phyloP scores from a whole-genome alignment of 2,329 filamentous ascomycete species.

The Talaromyces funiculosus region DNA sequence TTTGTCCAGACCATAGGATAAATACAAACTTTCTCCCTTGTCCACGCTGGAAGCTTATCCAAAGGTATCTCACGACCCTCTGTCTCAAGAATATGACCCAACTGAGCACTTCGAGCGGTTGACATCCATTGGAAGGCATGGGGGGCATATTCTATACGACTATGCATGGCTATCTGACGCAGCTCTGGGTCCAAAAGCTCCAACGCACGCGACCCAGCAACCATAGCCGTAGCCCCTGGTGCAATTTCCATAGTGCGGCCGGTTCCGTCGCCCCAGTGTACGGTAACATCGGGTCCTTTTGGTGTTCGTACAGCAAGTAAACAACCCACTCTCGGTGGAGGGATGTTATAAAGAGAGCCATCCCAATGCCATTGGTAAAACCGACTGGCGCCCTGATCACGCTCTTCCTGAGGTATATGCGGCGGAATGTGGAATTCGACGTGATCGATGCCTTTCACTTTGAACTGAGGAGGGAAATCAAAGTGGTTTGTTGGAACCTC shows the following conservation, averaged over 20 bases:
- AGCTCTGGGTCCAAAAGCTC: conserved; percentile 25
- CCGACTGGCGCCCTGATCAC: conserved; percentile 28
- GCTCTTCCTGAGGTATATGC: conserved; percentile 30
- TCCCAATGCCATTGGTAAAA: conserved; percentile 38
- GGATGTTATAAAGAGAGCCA: conserved; percentile 31
- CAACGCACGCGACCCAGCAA: conserved; percentile 23
- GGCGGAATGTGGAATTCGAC: conserved; percentile 36
- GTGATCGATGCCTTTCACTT: conserved; percentile 36
- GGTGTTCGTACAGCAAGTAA: conserved; percentile 32
- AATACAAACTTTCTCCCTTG: conserved; percentile 26
- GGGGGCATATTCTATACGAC: conserved; percentile 33
- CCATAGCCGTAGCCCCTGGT: conserved; percentile 32
- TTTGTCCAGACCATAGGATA: conserved; percentile 38
- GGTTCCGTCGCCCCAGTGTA: conserved; percentile 33
- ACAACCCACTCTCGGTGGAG: conserved; percentile 32
- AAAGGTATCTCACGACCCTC: conserved; percentile 25
- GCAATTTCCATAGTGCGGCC: conserved; percentile 29
- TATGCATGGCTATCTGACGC: conserved; percentile 24
- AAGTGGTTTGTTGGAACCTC: conserved; percentile 30
- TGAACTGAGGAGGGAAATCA: conserved; percentile 34
- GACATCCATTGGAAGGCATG: conserved; percentile 37
- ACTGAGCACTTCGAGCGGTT: conserved; percentile 27
- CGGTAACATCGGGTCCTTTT: conserved; percentile 26
- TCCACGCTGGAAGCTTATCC: conserved; percentile 27
- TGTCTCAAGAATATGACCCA: conserved; percentile 29